A percentile compares a stretch with the other conserved stretches of the same genome.
Evolutionary conservation across 169 alveolate species (phyloP).

Genomic region (Cryptosporidium sp.): DNA sequence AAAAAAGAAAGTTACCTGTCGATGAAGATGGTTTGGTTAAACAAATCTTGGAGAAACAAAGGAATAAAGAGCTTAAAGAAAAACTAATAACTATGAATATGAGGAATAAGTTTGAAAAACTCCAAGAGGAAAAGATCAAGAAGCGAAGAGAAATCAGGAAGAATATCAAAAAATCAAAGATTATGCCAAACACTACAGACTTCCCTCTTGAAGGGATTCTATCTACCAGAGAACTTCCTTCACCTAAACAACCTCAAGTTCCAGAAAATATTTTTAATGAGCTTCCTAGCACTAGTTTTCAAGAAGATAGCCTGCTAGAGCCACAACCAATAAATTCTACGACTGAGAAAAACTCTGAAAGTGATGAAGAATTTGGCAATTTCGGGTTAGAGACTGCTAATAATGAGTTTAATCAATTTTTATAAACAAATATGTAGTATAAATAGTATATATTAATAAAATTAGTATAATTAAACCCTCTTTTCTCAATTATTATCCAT

Average conservation of each 20-base stretch:
- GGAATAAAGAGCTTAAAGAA: constrained; percentile 19
- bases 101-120: constrained; percentile 1
- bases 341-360: background rate
- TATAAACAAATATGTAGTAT: constrained; percentile 8
- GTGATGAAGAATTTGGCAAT: background rate
- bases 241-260: background rate
- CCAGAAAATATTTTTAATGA: background rate
- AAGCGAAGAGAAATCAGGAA: constrained; percentile 14
- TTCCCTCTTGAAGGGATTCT: constrained; percentile 50
- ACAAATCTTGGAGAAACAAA: constrained; percentile 20
- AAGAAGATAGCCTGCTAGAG: background rate
- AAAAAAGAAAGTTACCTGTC: background rate
- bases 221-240: constrained; percentile 7
- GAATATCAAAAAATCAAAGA: background rate
- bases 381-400: constrained; percentile 40
- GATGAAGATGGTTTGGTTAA: constrained; percentile 26
- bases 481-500: background rate
- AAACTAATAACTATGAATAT: background rate
- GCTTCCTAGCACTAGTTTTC: constrained; percentile 3
- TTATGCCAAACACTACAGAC: background rate
- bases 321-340: background rate
- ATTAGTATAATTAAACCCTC: background rate
- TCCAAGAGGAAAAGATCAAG: constrained; percentile 15
- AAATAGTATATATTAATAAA: constrained; percentile 2
- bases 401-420: background rate